Conservation (phyloP, 495 filamentous ascomycete genomes). For the Geoglossum glabrum region DNA sequence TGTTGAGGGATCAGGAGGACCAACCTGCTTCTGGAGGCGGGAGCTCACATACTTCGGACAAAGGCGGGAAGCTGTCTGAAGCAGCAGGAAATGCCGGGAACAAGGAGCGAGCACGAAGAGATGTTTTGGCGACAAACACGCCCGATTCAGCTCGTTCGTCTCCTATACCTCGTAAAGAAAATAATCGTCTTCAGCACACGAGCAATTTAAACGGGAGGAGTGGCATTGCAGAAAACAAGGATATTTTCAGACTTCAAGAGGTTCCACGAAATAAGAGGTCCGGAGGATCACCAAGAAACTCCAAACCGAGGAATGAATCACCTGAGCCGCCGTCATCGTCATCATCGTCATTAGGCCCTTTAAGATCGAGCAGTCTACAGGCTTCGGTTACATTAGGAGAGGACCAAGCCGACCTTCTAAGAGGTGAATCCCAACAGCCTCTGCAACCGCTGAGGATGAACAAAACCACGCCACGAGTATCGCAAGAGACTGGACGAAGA, state of each 20-base stretch:
- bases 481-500: not conserved
- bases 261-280: constrained; percentile 48
- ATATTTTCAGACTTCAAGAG: constrained; percentile 58
- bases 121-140: not conserved
- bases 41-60: not conserved
- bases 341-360: not conserved
- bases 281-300: constrained; percentile 13
- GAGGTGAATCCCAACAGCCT: not conserved
- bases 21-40: not conserved
- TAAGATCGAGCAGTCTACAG: not conserved
- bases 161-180: not conserved
- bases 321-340: not conserved
- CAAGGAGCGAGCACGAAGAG: not conserved
- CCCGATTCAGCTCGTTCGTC: not conserved
- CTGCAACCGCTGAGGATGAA: not conserved
- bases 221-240: constrained; percentile 8
- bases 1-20: not conserved
- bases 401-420: not conserved
- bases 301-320: not conserved
- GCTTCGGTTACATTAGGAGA: not conserved
- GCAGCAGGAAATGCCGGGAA: not conserved
- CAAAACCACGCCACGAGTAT: not conserved
- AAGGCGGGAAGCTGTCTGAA: not conserved
- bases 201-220: not conserved
- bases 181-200: not conserved